Conservation (phyloP, 805 yeast species). For the Ogataea ganodermae region DNA sequence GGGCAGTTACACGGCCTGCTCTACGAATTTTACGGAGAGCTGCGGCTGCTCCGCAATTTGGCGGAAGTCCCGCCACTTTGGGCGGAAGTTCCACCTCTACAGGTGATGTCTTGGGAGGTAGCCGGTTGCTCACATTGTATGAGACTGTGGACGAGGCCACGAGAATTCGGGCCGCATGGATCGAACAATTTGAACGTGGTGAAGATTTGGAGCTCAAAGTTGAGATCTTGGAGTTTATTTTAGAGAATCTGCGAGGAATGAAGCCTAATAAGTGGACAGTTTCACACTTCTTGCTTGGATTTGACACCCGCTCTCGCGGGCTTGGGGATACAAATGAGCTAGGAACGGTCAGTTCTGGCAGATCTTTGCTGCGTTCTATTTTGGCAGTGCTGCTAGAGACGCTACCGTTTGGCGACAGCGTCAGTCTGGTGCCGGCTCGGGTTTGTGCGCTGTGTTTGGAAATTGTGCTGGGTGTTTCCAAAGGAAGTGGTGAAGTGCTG, state of each 20-base stretch:
- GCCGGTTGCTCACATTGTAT: slow-evolving; percentile 67
- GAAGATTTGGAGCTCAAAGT: slow-evolving; percentile 49
- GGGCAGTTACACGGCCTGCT: slow-evolving; percentile 52
- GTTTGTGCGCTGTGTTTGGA: slow-evolving; percentile 61
- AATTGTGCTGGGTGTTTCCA: slow-evolving; percentile 61
- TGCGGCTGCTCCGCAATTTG: slow-evolving; percentile 45
- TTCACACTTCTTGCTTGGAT: slow-evolving; percentile 80
- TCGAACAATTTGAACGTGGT: slow-evolving; percentile 56
- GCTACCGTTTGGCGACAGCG: slow-evolving; percentile 37
- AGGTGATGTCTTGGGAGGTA: slow-evolving; percentile 23
- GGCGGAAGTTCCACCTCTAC: slow-evolving; percentile 36
- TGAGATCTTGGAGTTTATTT: slow-evolving; percentile 46
- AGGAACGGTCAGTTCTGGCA: slow-evolving; percentile 55
- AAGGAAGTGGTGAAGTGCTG: slow-evolving; percentile 18
- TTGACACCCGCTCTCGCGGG: slow-evolving; percentile 50
- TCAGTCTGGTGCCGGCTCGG: slow-evolving; percentile 57
- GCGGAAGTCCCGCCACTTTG: neutral
- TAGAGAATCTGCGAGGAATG: neutral
- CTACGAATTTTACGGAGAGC: slow-evolving; percentile 55
- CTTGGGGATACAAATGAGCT: slow-evolving; percentile 45
- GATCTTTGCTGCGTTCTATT: too few species aligned
- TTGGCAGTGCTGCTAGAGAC: too few species aligned
- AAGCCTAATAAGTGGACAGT: neutral
- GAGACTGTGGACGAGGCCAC: slow-evolving; percentile 78
- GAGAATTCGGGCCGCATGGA: slow-evolving; percentile 70